Conservation (phyloP, 306 rosid species). For the apple (Malus domestica) region ASM211411v1 NC_041793.1:36388501-36389000, state of each 20-base stretch:
- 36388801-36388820: background rate
- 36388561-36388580: no score
- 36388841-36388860: background rate
- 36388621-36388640: background rate
- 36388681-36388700: background rate
- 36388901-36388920: background rate
- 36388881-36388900: background rate
- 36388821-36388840: background rate
- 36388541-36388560: no score
- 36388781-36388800: background rate
- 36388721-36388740: background rate
- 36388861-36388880: conserved; percentile 5
- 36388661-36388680: no score
- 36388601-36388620: background rate
- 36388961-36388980: background rate
- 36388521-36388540: no score
- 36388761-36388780: background rate
- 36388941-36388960: conserved; percentile 4
- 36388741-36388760: background rate
- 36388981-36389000: background rate
- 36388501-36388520: no score
- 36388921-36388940: conserved; percentile 8
- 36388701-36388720: conserved; percentile 8
- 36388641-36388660: background rate
- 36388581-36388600: background rate